Evolutionary conservation across 2,329 filamentous ascomycete species (phyloP), one percentile per base, ranked within the genome.

Genomic region (Teratosphaeria epicoccoides): DNA sequence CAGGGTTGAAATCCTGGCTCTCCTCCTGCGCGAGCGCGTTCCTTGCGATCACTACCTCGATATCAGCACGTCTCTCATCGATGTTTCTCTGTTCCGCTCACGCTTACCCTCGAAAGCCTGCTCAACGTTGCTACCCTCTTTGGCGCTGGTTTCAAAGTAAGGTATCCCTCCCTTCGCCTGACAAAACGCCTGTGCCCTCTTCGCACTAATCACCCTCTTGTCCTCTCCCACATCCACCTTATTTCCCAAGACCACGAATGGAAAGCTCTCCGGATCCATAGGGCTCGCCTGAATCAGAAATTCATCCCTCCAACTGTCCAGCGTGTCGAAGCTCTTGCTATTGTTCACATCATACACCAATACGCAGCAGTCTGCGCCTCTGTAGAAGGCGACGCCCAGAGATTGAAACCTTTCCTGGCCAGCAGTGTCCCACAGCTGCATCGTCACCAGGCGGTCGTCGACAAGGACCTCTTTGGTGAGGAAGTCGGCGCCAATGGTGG

Each of bases 341-440:
- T 96, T 97, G 76, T 98, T 98, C 71, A 98, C 91, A 68, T 98
- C 91, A 76, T 93, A 97, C 49, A 97, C 91, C 50, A 98, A 78
- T 54, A 97, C 91, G 69, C 93, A 97, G 80, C 91, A 97, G 76
- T 98, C 91, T 61, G 93, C 91, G 57, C 91, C 91, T 57, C 91
- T 82, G 75, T 98, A 98, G 74, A 98, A 98, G 47, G 91, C 93
- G 44, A 98, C 91, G 50, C 93, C 91, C 61, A 98, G 78, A 33
- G 90, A 96, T 73, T 98, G 91, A 72, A 98, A 98, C 57, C 91
- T 85, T 72, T 98, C 91, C 71, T 98, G 91, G 25, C 91, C 91
- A 20, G 91, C 91, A 2, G 91, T 98, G 69, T 98, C 91, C 91
- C 91, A 98, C 29, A 98, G 85, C 85, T 97, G 93, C 89, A 98